Evolutionary conservation across 768 basidiomycete genomes (phyloP).

Genomic region (Mycena maculata): DNA sequence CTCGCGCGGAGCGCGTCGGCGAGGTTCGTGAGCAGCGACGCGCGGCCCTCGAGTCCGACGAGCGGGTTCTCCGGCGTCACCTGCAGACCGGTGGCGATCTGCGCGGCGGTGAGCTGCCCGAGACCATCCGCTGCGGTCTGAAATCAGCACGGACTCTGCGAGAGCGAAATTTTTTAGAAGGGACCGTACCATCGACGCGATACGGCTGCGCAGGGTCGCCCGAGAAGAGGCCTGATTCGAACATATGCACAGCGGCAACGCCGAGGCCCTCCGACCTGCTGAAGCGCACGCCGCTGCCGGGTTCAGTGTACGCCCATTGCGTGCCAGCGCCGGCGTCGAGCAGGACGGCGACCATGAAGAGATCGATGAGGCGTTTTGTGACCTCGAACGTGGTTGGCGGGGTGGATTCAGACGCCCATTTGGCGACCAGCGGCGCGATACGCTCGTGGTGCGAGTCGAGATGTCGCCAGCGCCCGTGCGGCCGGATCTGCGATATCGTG

Average conservation of each 20-base stretch:
- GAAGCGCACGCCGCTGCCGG: conserved; percentile 63
- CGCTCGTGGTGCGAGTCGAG: conserved; percentile 78
- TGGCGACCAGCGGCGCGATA: conserved; percentile 66
- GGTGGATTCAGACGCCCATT: conserved; percentile 61
- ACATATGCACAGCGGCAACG: conserved; percentile 93
- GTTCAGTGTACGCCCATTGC: conserved; percentile 81
- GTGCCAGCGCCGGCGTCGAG: conserved; percentile 95
- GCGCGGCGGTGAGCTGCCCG: conserved; percentile 67
- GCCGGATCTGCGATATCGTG: conserved; percentile 70
- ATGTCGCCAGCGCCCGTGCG: conserved; percentile 92
- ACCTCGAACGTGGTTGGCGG: conserved; percentile 66
- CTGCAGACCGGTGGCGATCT: conserved; percentile 79
- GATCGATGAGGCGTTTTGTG: conserved; percentile 83
- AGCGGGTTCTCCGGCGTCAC: conserved; percentile 83
- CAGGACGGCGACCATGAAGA: conserved; percentile 91
- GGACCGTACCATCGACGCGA: conserved; percentile 79
- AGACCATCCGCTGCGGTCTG: conserved; percentile 73
- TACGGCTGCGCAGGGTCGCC: conserved; percentile 68
- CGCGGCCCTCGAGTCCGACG: conserved; percentile 90
- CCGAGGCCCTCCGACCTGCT: conserved; percentile 85
- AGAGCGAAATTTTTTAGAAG: background rate
- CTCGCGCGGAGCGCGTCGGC: conserved; percentile 74
- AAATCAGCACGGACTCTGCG: background rate
- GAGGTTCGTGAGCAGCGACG: conserved; percentile 80
- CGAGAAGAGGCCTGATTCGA: conserved; percentile 85